phyloP scores from a whole-genome alignment of 257 asterid genomes.

The Plantago elongata region DNA sequence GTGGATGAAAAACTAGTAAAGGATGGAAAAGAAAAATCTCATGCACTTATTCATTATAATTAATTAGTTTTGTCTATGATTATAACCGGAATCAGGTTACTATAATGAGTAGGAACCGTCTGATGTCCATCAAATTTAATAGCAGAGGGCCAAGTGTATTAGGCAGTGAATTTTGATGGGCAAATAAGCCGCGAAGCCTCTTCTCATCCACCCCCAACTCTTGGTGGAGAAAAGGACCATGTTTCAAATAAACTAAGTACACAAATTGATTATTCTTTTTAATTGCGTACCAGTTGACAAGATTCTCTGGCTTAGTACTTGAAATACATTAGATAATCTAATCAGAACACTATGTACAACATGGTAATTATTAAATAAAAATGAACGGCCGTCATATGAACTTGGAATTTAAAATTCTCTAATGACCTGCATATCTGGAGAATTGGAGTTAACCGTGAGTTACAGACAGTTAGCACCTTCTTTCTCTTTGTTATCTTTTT shows the following conservation, averaged over 20 bases:
- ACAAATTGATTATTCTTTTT: no score
- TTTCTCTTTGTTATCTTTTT: no score
- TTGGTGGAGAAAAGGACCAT: constrained; percentile 7
- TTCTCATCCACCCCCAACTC: constrained; percentile 17
- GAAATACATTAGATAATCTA: not conserved
- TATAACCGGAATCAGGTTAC: no score
- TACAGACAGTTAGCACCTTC: constrained; percentile 4
- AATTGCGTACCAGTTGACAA: constrained; percentile 3
- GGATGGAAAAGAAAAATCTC: no score
- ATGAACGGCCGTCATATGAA: constrained; percentile 19
- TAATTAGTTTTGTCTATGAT: no score
- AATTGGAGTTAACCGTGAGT: not conserved
- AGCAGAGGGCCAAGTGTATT: no score
- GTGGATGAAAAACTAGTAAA: no score
- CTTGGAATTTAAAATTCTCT: not conserved
- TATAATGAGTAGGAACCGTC: no score
- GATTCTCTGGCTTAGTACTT: constrained; percentile 22
- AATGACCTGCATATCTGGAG: not conserved
- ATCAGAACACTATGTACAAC: not conserved
- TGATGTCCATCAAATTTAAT: no score
- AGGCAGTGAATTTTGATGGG: not conserved
- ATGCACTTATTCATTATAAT: no score
- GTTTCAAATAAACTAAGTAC: not conserved
- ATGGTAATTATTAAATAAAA: constrained; percentile 7
- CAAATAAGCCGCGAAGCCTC: constrained; percentile 20